Evolutionary conservation across 768 basidiomycete genomes (phyloP).

Genomic region (Hortiboletus flavorubellus): DNA sequence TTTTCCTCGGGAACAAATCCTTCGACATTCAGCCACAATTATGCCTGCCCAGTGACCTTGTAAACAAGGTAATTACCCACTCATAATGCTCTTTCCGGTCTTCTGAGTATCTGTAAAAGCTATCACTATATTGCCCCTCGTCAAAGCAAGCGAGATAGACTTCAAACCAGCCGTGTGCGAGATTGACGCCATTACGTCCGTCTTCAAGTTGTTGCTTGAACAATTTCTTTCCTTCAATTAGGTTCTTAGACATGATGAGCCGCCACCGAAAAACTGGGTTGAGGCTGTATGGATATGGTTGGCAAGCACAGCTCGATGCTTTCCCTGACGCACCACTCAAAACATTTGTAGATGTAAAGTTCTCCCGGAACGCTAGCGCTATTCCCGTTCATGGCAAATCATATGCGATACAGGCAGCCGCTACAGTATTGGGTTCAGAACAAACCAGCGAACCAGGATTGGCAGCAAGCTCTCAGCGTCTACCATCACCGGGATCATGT

Average conservation of each 20-base stretch:
- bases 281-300: slow-evolving; percentile 19
- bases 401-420: too few relatives aligned
- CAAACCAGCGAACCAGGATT: background rate
- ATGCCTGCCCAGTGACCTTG: too few relatives aligned
- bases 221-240: slow-evolving; percentile 37
- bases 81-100: too few relatives aligned
- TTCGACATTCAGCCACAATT: too few relatives aligned
- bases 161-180: too few relatives aligned
- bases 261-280: slow-evolving; percentile 19
- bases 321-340: background rate
- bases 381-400: background rate
- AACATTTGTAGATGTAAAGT: slow-evolving; percentile 8
- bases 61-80: too few relatives aligned
- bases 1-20: too few relatives aligned
- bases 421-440: background rate
- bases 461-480: background rate
- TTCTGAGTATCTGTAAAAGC: too few relatives aligned
- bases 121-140: too few relatives aligned
- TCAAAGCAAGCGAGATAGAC: too few relatives aligned
- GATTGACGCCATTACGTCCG: slow-evolving; percentile 18
- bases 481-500: background rate
- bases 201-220: slow-evolving; percentile 34
- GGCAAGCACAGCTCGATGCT: slow-evolving; percentile 8
- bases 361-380: background rate
- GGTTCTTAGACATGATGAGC: slow-evolving; percentile 13